Percentiles rank a stretch among this genome's conserved stretches.
Conservation (phyloP, 2,329 filamentous ascomycete species). For the Lasiodiplodia sp. region DNA sequence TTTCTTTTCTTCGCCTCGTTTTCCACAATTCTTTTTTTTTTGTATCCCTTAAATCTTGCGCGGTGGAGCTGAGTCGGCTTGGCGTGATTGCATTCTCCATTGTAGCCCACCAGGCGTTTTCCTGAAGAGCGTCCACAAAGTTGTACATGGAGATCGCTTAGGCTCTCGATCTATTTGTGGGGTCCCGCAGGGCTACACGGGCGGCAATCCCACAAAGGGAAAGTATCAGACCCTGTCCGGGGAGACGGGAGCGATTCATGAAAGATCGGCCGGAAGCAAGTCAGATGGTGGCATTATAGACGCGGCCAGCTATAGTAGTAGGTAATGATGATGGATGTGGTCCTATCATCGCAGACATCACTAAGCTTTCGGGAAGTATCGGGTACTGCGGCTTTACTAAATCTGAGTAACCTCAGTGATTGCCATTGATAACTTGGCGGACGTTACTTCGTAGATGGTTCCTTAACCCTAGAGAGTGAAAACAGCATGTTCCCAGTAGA, state of each 20-base stretch:
- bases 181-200: constrained; percentile 50
- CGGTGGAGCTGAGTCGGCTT: too few species aligned
- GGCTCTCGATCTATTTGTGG: neutral
- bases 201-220: constrained; percentile 55
- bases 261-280: constrained; percentile 47
- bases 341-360: constrained; percentile 43
- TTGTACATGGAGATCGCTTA: too few species aligned
- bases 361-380: constrained; percentile 48
- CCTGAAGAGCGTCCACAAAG: neutral
- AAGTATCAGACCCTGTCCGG: constrained; percentile 48
- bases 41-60: too few species aligned
- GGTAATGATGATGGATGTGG: constrained; percentile 33
- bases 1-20: too few species aligned
- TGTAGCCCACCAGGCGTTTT: neutral
- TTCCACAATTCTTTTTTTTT: too few species aligned
- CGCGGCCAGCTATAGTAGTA: neutral
- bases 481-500: constrained; percentile 37
- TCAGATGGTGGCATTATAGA: neutral
- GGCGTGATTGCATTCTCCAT: too few species aligned
- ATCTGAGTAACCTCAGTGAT: constrained; percentile 57
- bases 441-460: constrained; percentile 42
- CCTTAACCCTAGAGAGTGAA: constrained; percentile 50
- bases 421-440: constrained; percentile 42
- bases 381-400: constrained; percentile 56
- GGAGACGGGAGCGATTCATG: constrained; percentile 57